These are phyloP conservation scores for Phytophthora syringae DNA, from an alignment of 352 stramenopile species.

Conservation along the genomic window DNA sequence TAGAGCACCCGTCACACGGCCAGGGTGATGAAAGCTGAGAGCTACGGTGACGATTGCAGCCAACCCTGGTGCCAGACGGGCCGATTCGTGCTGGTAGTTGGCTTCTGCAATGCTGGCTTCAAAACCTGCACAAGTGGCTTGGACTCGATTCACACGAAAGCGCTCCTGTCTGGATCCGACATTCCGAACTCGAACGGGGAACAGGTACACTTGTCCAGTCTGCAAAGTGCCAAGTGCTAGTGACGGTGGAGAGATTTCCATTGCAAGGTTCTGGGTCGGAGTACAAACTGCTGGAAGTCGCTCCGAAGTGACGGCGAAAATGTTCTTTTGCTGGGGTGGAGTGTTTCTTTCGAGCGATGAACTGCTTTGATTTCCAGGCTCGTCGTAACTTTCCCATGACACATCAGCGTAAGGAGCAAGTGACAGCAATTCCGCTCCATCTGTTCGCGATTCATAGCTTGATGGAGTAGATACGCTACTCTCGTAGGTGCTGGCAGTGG, in stretches of 20 bases:
- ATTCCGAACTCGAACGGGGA: constrained; percentile 71
- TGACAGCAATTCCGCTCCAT: constrained; percentile 39
- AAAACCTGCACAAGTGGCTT: constrained; percentile 44
- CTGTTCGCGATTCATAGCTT: constrained; percentile 8
- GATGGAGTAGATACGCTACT: constrained; percentile 9
- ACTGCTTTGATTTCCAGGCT: constrained; percentile 1
- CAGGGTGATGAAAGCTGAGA: constrained; percentile 64
- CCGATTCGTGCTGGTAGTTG: constrained; percentile 64
- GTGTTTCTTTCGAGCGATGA: neutral
- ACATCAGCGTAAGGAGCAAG: constrained; percentile 30
- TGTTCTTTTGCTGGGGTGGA: constrained; percentile 14
- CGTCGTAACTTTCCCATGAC: constrained; percentile 32
- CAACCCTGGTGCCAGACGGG: constrained; percentile 61
- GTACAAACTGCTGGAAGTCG: constrained; percentile 20
- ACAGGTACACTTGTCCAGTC: constrained; percentile 66
- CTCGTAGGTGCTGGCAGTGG: constrained; percentile 1
- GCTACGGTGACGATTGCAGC: constrained; percentile 67
- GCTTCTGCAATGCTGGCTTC: constrained; percentile 54
- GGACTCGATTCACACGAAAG: constrained; percentile 65
- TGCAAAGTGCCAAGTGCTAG: constrained; percentile 48
- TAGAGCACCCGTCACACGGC: constrained; percentile 49
- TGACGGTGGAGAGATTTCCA: constrained; percentile 60
- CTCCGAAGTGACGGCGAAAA: constrained; percentile 7
- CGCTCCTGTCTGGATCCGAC: constrained; percentile 70
- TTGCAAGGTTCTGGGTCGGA: constrained; percentile 45